Evolutionary conservation across 1,284 basidiomycete species (phyloP), one percentile per base, ranked within the genome.

Genomic region (Trametes sp.): DNA sequence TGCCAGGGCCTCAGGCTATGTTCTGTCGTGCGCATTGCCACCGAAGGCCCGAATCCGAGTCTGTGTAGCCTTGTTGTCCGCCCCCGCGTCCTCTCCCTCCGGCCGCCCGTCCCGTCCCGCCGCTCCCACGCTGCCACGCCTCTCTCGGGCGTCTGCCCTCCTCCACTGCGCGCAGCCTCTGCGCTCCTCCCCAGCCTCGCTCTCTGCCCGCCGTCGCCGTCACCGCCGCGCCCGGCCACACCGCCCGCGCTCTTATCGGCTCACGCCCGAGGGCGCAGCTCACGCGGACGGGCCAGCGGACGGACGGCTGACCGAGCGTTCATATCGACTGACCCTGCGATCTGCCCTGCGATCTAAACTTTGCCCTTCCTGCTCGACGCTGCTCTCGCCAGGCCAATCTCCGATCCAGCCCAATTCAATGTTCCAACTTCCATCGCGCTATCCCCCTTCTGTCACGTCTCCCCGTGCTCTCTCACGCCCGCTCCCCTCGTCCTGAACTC

Each of bases 271-370:
- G 33, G 21, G 45, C n/a, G 36, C 52, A 10, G 29, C 35, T 26
- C 51, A 31, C 41, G 36, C 38, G 50, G 16, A 52, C 50, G 10
- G 41, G 11, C 11, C 26, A 46, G 1, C 13, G n/a, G 38, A 9
- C 19, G 26, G 28, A 14, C 8, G 24, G n/a, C n/a, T n/a, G n/a
- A n/a, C n/a, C n/a, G n/a, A n/a, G n/a, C n/a, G n/a, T 57, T 42
- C 35, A 57, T 57, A 50, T 49, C 55, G 45, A 54, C 36, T 31
- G 42, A 4, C 14, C 11, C 35, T 11, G 29, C 59, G 62, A 67
- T 67, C 66, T 64, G 29, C 57, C 57, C 31, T 14, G 45, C 48
- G 65, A 67, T 67, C 65, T 64, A 60, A 58, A 33, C 62, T 54
- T 49, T 26, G 14, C 45, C 44, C n/a, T 50, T 49, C 35, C 44